Percentiles rank a stretch among this genome's conserved stretches.
phyloP scores from a whole-genome alignment of 2,329 filamentous ascomycete species.

The Ascochyta koolunga region DNA sequence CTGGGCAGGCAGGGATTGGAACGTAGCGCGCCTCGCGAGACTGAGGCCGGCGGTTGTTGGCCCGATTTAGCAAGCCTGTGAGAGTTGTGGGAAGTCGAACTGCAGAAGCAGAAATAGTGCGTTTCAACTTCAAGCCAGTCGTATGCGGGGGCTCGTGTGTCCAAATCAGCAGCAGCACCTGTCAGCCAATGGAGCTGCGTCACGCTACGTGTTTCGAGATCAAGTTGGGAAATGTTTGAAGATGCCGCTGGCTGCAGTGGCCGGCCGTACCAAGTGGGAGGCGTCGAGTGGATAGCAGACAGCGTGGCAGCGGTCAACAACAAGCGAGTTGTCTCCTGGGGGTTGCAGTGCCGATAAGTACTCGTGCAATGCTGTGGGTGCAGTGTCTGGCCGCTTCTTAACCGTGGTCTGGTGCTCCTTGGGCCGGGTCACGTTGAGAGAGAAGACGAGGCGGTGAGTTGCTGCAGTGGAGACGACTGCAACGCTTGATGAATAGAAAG shows the following conservation, averaged over 20 bases:
- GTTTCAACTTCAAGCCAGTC: constrained; percentile 40
- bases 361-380: constrained; percentile 11
- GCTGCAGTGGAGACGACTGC: constrained; percentile 29
- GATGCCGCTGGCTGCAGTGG: constrained; percentile 30
- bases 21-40: constrained; percentile 40
- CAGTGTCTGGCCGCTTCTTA: constrained; percentile 17
- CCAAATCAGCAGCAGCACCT: constrained; percentile 28
- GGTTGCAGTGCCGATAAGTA: constrained; percentile 30
- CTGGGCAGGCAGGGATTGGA: constrained; percentile 24
- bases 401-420: constrained; percentile 31
- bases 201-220: constrained; percentile 41
- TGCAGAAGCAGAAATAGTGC: constrained; percentile 39
- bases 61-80: constrained; percentile 30
- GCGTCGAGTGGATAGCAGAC: constrained; percentile 15
- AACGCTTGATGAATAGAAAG: constrained; percentile 38
- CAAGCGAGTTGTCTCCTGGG: constrained; percentile 22
- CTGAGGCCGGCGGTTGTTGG: constrained; percentile 40
- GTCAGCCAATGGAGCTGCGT: constrained; percentile 41
- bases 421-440: constrained; percentile 37
- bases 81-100: constrained; percentile 37
- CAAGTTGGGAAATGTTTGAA: constrained; percentile 37
- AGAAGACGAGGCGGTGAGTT: constrained; percentile 42
- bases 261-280: constrained; percentile 8
- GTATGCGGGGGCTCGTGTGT: constrained; percentile 15
- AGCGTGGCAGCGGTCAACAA: constrained; percentile 20